phyloP scores from a whole-genome alignment of 2,329 filamentous ascomycete genomes.

The Aspergillus ochraceus region DNA sequence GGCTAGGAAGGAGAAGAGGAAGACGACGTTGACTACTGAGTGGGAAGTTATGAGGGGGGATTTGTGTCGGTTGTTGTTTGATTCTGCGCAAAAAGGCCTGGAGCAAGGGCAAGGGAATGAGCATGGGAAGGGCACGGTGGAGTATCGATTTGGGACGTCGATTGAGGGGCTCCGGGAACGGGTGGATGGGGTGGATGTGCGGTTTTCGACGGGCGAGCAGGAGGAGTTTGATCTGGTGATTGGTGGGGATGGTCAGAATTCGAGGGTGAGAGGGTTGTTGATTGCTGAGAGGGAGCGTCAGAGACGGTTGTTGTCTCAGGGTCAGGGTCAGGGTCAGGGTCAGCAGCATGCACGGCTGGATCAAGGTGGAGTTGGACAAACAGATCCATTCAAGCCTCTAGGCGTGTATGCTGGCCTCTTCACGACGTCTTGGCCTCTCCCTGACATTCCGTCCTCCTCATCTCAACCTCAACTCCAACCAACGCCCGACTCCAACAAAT shows the following conservation, averaged over 20 bases:
- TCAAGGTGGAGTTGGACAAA: no score
- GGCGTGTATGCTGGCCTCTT: conserved; percentile 38
- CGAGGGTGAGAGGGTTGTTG: conserved; percentile 22
- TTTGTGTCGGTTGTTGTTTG: conserved; percentile 47
- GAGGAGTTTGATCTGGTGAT: conserved; percentile 30
- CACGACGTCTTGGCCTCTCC: conserved; percentile 29
- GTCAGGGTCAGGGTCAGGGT: no score
- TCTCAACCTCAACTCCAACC: conserved; percentile 34
- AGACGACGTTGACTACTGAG: conserved; percentile 45
- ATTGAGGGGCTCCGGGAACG: conserved; percentile 26
- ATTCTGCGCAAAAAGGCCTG: conserved; percentile 17
- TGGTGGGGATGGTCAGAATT: conserved; percentile 27
- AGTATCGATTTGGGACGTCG: conserved; percentile 36
- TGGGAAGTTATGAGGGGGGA: conserved; percentile 59
- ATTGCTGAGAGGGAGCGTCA: conserved; percentile 14
- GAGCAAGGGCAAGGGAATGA: no score
- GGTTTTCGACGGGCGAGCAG: conserved; percentile 23
- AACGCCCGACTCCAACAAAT: no score
- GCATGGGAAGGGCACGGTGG: conserved; percentile 2
- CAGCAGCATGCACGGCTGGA: no score
- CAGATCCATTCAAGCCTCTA: conserved; percentile 22
- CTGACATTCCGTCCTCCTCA: conserved; percentile 32
- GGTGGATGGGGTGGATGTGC: conserved; percentile 17
- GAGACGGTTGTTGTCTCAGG: no score
- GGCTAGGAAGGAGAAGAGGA: conserved; percentile 12